Conservation (phyloP, 108 stramenopile genomes). For the Cyclotella sp. region DNA sequence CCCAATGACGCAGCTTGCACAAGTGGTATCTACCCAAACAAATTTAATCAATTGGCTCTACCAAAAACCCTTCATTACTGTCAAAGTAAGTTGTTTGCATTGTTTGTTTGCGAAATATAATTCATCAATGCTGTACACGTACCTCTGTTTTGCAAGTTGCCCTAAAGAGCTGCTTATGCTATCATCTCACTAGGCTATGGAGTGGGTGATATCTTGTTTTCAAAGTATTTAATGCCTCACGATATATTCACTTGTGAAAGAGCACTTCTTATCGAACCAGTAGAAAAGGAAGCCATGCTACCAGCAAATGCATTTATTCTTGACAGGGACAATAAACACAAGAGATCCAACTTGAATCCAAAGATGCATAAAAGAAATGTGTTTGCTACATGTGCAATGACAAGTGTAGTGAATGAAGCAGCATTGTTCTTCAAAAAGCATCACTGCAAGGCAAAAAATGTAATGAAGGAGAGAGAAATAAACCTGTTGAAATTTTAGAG, state of each 20-base stretch:
- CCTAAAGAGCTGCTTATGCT: neutral
- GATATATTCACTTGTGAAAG: constrained; percentile 76
- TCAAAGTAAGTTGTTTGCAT: constrained; percentile 42
- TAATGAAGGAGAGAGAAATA: constrained; percentile 61
- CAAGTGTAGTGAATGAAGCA: constrained; percentile 77
- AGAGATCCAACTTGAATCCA: constrained; percentile 23
- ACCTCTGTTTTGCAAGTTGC: neutral
- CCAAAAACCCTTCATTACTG: constrained; percentile 84
- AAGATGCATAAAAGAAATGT: constrained; percentile 61
- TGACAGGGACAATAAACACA: neutral
- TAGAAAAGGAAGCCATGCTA: constrained; percentile 57
- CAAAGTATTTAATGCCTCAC: constrained; percentile 67
- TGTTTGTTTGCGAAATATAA: no score
- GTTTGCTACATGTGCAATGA: constrained; percentile 78
- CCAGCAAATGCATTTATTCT: constrained; percentile 24
- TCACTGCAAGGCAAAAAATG: constrained; percentile 63
- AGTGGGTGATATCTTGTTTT: constrained; percentile 69
- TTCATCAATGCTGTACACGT: no score
- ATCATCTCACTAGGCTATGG: constrained; percentile 41
- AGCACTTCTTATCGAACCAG: constrained; percentile 67
- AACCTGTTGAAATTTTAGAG: neutral
- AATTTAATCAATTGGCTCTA: constrained; percentile 25
- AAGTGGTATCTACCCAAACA: constrained; percentile 30
- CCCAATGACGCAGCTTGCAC: constrained; percentile 34
- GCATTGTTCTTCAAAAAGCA: constrained; percentile 78